A percentile compares a stretch with the other conserved stretches of the same genome.
phyloP scores from a whole-genome alignment of 495 filamentous ascomycete genomes.

The Copromyces sp. region DNA sequence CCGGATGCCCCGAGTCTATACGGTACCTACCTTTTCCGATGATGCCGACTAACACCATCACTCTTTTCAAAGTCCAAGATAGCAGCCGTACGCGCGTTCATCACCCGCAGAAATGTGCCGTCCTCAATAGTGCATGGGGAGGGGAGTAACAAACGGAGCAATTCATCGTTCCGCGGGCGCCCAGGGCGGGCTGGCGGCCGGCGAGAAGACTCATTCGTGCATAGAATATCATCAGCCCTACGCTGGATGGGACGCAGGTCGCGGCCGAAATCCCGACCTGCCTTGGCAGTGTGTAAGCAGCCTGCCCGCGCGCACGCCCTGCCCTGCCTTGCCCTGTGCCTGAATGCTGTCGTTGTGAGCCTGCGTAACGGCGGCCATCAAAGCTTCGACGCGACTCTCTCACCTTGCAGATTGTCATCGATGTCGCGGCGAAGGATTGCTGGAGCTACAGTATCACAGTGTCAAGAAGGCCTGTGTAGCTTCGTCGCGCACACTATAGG shows the following conservation, averaged over 20 bases:
- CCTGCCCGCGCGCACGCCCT: not conserved
- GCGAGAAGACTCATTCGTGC: not conserved
- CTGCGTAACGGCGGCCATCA: not conserved
- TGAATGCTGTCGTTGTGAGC: not conserved
- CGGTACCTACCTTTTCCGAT: not conserved
- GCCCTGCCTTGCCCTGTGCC: not conserved
- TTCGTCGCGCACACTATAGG: not conserved
- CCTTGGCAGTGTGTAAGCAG: not conserved
- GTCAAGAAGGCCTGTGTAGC: not conserved
- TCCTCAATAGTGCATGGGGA: not conserved
- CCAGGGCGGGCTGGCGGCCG: not conserved
- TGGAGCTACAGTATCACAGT: not conserved
- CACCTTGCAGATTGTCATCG: not conserved
- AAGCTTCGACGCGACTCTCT: not conserved
- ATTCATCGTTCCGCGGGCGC: not conserved
- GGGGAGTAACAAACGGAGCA: not conserved
- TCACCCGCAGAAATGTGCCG: not conserved
- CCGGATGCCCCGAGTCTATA: too few relatives aligned
- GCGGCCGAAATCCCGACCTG: not conserved
- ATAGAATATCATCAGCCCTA: not conserved
- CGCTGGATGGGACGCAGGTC: not conserved
- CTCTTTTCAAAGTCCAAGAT: not conserved
- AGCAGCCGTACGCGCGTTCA: not conserved
- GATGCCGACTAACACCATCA: not conserved
- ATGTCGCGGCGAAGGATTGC: not conserved